Evolutionary conservation across 305 asterid genomes (phyloP).

Genomic region (Fraxinus latifolia): DNA sequence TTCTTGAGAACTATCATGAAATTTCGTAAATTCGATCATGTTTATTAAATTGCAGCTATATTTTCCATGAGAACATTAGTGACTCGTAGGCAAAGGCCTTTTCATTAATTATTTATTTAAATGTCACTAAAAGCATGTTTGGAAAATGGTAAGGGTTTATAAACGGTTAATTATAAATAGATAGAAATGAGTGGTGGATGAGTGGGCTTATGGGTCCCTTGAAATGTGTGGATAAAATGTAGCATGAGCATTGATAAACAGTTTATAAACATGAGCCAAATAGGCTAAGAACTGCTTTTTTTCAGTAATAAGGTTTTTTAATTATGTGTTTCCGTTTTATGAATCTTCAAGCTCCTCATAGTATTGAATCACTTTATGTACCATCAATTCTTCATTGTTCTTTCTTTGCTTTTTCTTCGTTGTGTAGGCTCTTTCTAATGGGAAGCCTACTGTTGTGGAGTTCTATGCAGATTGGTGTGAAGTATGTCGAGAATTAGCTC

Average conservation of each 20-base stretch:
- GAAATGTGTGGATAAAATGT: not conserved
- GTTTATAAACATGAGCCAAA: not conserved
- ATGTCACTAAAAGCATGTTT: not conserved
- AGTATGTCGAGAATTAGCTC: slow-evolving; percentile 86
- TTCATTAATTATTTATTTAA: not conserved
- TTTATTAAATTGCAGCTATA: not conserved
- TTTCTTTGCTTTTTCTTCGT: not conserved
- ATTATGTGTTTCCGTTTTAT: not conserved
- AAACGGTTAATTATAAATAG: not conserved
- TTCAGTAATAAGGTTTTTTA: not conserved
- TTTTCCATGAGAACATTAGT: not conserved
- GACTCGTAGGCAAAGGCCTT: not conserved
- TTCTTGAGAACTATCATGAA: not conserved
- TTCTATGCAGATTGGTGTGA: slow-evolving; percentile 99
- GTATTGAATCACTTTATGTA: not conserved
- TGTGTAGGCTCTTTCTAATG: slow-evolving; percentile 78
- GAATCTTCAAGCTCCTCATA: not conserved
- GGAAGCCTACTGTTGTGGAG: slow-evolving; percentile 96
- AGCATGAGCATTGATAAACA: not conserved
- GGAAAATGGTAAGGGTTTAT: not conserved
- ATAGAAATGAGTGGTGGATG: not conserved
- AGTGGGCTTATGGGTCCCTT: not conserved
- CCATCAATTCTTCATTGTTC: not conserved
- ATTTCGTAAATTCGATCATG: not conserved
- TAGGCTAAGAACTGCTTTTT: not conserved